Conservation (phyloP, 2,329 filamentous ascomycete genomes). For the Parascedosporium putredinis region DNA sequence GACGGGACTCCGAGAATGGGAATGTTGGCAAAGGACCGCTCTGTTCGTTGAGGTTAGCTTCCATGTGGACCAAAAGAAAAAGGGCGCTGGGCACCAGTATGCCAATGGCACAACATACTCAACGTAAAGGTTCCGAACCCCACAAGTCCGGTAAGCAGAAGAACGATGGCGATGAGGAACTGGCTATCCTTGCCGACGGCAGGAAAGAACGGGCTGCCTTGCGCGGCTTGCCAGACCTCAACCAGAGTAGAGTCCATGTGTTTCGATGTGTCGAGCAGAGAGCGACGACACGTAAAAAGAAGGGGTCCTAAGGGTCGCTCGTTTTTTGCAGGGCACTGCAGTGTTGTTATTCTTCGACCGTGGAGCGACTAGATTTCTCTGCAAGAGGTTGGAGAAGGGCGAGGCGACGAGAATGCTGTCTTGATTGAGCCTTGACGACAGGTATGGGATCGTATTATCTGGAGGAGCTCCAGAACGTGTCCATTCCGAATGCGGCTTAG, state of each 20-base stretch:
- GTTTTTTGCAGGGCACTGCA: too few relatives aligned
- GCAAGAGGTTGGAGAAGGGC: too few relatives aligned
- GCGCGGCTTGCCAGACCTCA: constrained; percentile 88
- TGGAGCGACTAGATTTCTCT: too few relatives aligned
- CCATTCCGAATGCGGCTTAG: constrained; percentile 7
- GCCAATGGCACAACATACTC: constrained; percentile 45
- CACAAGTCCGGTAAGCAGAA: constrained; percentile 62
- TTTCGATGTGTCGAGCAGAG: constrained; percentile 7
- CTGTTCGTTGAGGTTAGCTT: constrained; percentile 31
- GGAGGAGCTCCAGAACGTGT: constrained; percentile 8
- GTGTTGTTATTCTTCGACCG: too few relatives aligned
- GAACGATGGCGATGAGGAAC: constrained; percentile 67
- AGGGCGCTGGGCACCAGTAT: neutral
- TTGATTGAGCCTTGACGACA: neutral
- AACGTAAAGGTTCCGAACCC: constrained; percentile 74
- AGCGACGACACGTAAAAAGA: constrained; percentile 6
- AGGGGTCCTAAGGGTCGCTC: too few relatives aligned
- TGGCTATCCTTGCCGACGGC: constrained; percentile 72
- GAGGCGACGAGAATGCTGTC: too few relatives aligned
- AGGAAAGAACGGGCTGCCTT: constrained; percentile 75
- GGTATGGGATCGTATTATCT: too few relatives aligned
- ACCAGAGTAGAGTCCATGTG: constrained; percentile 73
- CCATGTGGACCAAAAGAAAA: neutral
- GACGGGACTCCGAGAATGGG: constrained; percentile 74
- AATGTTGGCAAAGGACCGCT: constrained; percentile 70